Evolutionary conservation across 2,329 filamentous ascomycete species (phyloP), one percentile per base, ranked within the genome.

Genomic region (Orbilia brochopaga): DNA sequence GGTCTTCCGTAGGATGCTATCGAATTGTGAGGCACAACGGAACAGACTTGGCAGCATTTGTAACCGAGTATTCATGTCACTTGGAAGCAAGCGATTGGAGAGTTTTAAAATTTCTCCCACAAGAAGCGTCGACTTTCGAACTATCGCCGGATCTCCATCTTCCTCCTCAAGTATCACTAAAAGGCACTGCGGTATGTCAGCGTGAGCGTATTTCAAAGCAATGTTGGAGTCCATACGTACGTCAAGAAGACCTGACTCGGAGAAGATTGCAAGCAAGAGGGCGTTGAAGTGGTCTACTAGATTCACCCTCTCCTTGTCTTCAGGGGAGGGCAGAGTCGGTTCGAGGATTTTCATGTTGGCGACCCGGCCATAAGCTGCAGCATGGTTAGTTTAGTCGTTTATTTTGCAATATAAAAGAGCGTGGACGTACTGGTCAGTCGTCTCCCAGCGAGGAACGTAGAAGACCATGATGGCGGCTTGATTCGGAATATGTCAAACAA

Each of bases 231-330:
- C 4, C 13, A 5, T 23, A 57, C 74, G 54, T 77, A 82, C 81
- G 77, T 81, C 79, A 53, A 91, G 81, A 61, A 99, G 82, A 1
- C 90, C 92, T 32, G 91, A 87, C 75, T 90, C 89, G 72, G 99
- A 86, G 63, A 99, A 86, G 1, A 95, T 86, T 10, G 92, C 91
- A 30, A 99, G 82, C 35, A 97, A 83, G 11, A 97, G 84, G 11
- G 93, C 90, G 0, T 91, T 96, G 78, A 96, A 99, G 79, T 99
- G 95, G 74, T 96, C 90, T 17, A 97, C 88, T 67, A 99, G 88
- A 77, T 91, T 96, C 76, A 92, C 88, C 74, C 90, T 88, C 35
- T 87, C 86, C 19, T 85, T 85, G 7, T 88, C 83, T 62, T 91
- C 90, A 46, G 90, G 86, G 19, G 84, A 82, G 35, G 74, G 21